Base-by-base conservation (phyloP, 1,284 basidiomycete species). In the Cryptococcus amylolentus region DNA sequence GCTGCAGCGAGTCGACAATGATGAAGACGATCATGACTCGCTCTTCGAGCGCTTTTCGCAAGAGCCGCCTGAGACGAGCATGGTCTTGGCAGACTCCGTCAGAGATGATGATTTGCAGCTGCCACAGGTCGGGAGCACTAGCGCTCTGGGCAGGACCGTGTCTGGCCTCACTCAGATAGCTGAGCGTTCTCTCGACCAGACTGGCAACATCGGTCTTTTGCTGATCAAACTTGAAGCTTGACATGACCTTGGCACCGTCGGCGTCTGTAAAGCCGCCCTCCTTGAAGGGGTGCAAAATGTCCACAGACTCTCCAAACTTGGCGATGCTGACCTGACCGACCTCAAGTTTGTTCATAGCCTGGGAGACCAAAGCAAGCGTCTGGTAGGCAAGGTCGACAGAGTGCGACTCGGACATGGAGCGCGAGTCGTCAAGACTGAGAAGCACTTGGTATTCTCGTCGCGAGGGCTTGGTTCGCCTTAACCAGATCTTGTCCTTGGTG, bases 401-500 rank as follows among this genome's bases (percentile, higher is more conserved):
- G 62, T 91, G 89, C 7, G 87, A 88, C 72, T 93, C 93, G 4
- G 92, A 88, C 96, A 99, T 98, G 39, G 92, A 96, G 44, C 88
- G 86, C 18, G 92, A 96, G 80, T 98, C 96, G 72, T 98, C 96
- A 52, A 99, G 85, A 6, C 92, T 88, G 52, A 99, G 83, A 46
- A 98, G 83, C 3, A 99, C 87, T 71, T 98, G 96, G 76, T 98
- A 98, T 74, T 98, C 94, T 51, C 96, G 85, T 69, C 91, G 86
- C 68, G 89, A 91, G 0, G 96, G 95, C 58, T 90, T 87, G 5
- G 94, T 97, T 31, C 96, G 84, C 28, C 96, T 86, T 37, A 98
- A 81, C 96, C 96, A 99, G 68, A 98, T 98, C 80, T 96, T 96
- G 82, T 99, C 96, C 77, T 98, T 98, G 56, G 94, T 97, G 80